Evolutionary conservation across 768 basidiomycete genomes (phyloP), one percentile per base, ranked within the genome.

Genomic region (Baorangia bicolor): DNA sequence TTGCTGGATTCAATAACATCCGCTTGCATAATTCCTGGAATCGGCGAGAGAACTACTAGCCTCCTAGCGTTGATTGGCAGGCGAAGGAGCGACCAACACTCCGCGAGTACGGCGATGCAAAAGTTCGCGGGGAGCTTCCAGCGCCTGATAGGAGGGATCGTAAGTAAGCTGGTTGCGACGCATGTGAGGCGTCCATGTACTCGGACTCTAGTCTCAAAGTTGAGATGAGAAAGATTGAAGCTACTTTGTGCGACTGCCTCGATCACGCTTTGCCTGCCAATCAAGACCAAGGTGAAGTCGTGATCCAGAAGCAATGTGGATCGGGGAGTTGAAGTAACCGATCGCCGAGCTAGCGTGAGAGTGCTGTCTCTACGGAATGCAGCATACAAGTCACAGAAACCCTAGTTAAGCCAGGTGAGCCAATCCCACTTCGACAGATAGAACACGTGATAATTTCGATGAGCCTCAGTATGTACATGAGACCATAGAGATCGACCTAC

Each of bases 281-380:
- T 37, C 13, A 51, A 18, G 12, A 55, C 3, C 2, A 61, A 35
- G 6, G 44, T 44, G 7, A 51, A 49, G 6, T 51, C 49, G 8
- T 37, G 48, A 34, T 53, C 56, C 37, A 51, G 38, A 23, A 57
- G 21, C 6, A 54, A 37, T 1, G 52, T 46, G 2, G 7, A 55
- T 14, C 49, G 46, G 0, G 33, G 53, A 9, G 37, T n/a, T 3
- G 35, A 27, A 12, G 14, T 31, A 2, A 35, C n/a, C 7, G 53
- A 30, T 39, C 41, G 46, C 14, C 5, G 56, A 16, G 50, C 31
- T 16, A 61, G 60, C 1, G 23, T 38, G 11, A 61, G 49, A 16
- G 20, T 38, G 18, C 40, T 35, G 2, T 59, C 55, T 23, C 55
- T 54, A n/a, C 16, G n/a, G n/a, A 30, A 3, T 10, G 42, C 8